Percentiles rank a stretch among this genome's conserved stretches.
Conservation (phyloP, 495 filamentous ascomycete genomes). For the Tuber melanosporum region DNA sequence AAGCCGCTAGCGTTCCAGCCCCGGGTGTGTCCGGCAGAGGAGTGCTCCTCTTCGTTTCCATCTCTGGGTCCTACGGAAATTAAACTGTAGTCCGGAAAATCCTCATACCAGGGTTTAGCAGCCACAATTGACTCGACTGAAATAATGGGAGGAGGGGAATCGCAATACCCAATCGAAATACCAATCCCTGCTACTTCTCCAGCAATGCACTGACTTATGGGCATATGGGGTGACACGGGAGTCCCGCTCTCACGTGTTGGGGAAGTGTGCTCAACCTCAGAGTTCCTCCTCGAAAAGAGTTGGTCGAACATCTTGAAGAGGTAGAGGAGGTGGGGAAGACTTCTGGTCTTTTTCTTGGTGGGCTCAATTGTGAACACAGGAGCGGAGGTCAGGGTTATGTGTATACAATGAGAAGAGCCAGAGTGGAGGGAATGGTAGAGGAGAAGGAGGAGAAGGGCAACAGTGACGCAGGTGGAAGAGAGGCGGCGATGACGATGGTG, state of each 20-base stretch:
- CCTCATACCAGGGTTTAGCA: conserved; percentile 40
- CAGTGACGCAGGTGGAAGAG: conserved; percentile 16
- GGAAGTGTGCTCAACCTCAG: conserved; percentile 2
- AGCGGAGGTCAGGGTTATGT: conserved; percentile 17
- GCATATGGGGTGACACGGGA: conserved; percentile 35
- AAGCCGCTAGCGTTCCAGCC: conserved; percentile 31
- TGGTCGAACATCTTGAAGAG: conserved; percentile 36
- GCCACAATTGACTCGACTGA: conserved; percentile 40
- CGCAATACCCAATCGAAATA: conserved; percentile 40
- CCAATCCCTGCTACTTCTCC: conserved; percentile 37
- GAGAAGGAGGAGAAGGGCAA: conserved; percentile 20
- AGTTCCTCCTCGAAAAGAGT: conserved; percentile 26
- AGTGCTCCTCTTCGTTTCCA: conserved; percentile 32
- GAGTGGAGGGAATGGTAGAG: conserved; percentile 15
- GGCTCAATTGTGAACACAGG: conserved; percentile 5
- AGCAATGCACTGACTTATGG: conserved; percentile 37
- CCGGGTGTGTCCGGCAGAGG: conserved; percentile 19
- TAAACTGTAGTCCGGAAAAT: conserved; percentile 35
- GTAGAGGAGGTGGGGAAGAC: conserved; percentile 13
- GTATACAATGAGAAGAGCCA: conserved; percentile 16
- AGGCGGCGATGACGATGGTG: conserved; percentile 12
- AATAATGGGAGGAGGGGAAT: conserved; percentile 37
- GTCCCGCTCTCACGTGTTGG: conserved; percentile 31
- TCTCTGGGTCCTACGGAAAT: conserved; percentile 35
- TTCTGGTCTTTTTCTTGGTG: conserved; percentile 16